Evolutionary conservation across 768 basidiomycete genomes (phyloP).

Genomic region (Crepidotus variabilis): DNA sequence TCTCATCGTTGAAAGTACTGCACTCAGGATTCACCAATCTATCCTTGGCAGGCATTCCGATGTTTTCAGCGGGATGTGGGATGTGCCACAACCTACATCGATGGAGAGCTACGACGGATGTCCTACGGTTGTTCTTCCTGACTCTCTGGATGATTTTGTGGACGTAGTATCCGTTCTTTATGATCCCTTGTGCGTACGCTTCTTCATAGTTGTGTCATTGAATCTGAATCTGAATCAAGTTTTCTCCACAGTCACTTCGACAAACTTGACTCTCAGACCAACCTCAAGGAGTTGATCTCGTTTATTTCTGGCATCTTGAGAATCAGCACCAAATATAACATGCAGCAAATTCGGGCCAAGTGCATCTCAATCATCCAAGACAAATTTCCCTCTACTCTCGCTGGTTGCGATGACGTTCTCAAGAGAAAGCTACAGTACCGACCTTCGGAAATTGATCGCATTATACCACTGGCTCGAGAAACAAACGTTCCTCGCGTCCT

Average conservation of each 20-base stretch:
- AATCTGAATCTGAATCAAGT: background rate
- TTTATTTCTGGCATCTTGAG: conserved; percentile 39
- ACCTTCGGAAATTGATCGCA: conserved; percentile 33
- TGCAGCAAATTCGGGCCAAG: conserved; percentile 31
- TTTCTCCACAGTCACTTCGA: conserved; percentile 32
- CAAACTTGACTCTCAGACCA: conserved; percentile 27
- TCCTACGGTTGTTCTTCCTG: conserved; percentile 27
- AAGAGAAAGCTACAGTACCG: conserved; percentile 31
- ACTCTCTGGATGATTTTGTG: conserved; percentile 31
- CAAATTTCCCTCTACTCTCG: conserved; percentile 38
- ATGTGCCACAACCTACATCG: conserved; percentile 31
- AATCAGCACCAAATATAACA: conserved; percentile 41
- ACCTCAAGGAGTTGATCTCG: conserved; percentile 30
- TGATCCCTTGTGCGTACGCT: conserved; percentile 30
- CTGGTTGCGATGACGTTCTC: conserved; percentile 35
- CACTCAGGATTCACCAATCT: conserved; percentile 34
- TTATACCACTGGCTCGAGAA: conserved; percentile 37
- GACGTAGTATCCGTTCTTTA: conserved; percentile 34
- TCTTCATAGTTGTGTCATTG: background rate
- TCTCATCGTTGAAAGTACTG: conserved; percentile 26
- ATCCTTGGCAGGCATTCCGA: conserved; percentile 36
- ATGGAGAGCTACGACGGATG: conserved; percentile 32
- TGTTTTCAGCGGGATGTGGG: conserved; percentile 35
- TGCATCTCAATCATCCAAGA: conserved; percentile 35
- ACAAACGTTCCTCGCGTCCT: conserved; percentile 37